Base-by-base conservation (phyloP, 2,329 filamentous ascomycete species). In the Pseudohalonectria lignicola region DNA sequence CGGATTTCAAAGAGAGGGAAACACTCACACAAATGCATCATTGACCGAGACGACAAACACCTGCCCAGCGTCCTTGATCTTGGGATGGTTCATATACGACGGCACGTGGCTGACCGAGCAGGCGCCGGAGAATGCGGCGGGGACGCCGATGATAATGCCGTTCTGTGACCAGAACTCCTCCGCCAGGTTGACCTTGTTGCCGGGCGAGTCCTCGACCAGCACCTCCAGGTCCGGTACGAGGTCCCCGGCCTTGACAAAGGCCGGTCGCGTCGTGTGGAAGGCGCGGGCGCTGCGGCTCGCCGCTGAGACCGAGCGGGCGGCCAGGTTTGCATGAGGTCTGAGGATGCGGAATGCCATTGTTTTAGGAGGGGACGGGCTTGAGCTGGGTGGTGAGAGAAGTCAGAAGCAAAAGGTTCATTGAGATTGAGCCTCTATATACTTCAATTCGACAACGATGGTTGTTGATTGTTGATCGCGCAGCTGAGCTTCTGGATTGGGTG, bases 41-140 rank as follows among this genome's bases (percentile, higher is more conserved):
- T 96, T 96, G 55, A 95, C 88, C 13, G 84, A 79, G 40, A 96
- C 78, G 30, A 96, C 86, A 53, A 93, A 94, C 33, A 94, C 84
- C 52, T 82, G 71, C 35, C 87, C 88, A 21, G 84, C 86, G 43
- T 80, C 69, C 64, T 84, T 84, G 49, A 93, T 71, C 57, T 80
- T 77, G 39, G 80, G 71, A 55, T 86, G 82, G 54, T 77, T 79
- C 60, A 95, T 82, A 64, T 87, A 96, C 39, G 84, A 83, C 1
- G 90, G 90, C 33, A 96, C 70, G 56, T 96, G 90, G 45, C 58
- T 65, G 53, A 65, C 62, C 33, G 72, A 76, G 64, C 70, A 75
- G 20, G 65, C 67, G 19, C 64, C 63, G 2, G 69, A 73, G 62
- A 86, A 90, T 39, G 84, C 85, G 36, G 82, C 85, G 1, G 86